These are phyloP conservation scores for Suhomyces anneliseae DNA, from an alignment of 1,139 yeast species.

Conservation along the genomic window DNA sequence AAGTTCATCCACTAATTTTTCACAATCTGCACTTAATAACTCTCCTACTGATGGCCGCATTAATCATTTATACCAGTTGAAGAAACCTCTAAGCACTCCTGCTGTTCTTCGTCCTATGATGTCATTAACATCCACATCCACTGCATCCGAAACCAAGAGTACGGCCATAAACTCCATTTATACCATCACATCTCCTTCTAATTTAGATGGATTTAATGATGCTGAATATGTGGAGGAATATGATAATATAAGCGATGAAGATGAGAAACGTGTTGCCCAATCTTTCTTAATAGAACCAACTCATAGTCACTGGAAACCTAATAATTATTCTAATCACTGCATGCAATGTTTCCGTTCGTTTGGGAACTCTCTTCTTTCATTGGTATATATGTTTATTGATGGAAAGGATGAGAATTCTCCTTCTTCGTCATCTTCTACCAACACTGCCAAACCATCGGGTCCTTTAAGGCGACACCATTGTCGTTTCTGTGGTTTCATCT, in stretches of 20 bases:
- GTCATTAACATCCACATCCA: neutral
- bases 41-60: neutral
- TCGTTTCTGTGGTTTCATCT: conserved; percentile 44
- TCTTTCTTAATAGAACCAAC: conserved; percentile 32
- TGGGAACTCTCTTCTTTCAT: conserved; percentile 25
- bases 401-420: conserved; percentile 4
- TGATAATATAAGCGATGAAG: neutral
- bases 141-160: neutral
- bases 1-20: conserved; percentile 1
- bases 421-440: neutral
- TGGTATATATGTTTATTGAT: conserved; percentile 15
- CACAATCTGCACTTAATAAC: neutral
- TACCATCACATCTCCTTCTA: conserved; percentile 10
- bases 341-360: conserved; percentile 43
- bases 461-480: conserved; percentile 42
- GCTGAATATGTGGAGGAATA: conserved; percentile 1
- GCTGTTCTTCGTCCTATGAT: conserved; percentile 43
- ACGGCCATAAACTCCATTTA: conserved; percentile 7
- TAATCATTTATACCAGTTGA: conserved; percentile 32
- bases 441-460: neutral
- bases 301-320: conserved; percentile 45
- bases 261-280: neutral
- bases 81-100: conserved; percentile 43
- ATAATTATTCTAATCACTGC: conserved; percentile 38
- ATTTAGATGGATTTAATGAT: neutral